These are phyloP conservation scores for Cytospora paraplurivora DNA, from an alignment of 2,329 filamentous ascomycete species.

Conservation along the genomic window DNA sequence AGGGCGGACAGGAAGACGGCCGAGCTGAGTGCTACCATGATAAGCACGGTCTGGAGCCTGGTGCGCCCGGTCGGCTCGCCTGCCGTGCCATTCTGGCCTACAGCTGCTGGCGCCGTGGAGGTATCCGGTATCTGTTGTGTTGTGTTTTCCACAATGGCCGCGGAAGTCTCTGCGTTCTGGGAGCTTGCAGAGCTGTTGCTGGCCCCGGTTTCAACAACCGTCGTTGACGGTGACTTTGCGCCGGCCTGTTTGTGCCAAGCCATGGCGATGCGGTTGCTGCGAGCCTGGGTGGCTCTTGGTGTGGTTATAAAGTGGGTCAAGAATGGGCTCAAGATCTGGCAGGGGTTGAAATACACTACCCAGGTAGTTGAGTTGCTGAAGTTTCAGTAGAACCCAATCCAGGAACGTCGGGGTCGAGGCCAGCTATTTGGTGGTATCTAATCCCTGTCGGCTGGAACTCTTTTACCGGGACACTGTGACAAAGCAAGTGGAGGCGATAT, in stretches of 20 bases:
- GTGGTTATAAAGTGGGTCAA: neutral
- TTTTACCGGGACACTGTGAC: no score
- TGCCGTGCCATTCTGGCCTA: neutral
- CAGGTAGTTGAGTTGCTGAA: no score
- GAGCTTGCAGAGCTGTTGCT: slow-evolving; percentile 4
- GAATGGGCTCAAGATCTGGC: neutral
- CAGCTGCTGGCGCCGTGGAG: neutral
- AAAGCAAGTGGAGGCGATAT: no score
- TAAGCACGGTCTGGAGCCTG: slow-evolving; percentile 37
- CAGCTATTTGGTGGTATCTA: no score
- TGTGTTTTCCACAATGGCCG: slow-evolving; percentile 1
- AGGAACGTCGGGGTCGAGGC: no score
- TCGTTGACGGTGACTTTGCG: slow-evolving; percentile 2
- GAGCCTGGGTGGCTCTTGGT: neutral
- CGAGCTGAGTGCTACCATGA: slow-evolving; percentile 45
- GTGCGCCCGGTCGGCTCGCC: slow-evolving; percentile 34
- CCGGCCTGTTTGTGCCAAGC: neutral
- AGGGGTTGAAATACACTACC: no score
- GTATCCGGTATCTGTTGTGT: neutral
- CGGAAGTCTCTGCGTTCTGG: neutral
- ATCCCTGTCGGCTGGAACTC: no score
- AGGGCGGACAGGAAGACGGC: slow-evolving; percentile 49
- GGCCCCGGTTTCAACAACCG: neutral
- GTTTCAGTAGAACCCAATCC: no score
- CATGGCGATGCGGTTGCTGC: neutral